Base-by-base conservation (phyloP, 306 rosid species). In the Pueraria montana region DNA sequence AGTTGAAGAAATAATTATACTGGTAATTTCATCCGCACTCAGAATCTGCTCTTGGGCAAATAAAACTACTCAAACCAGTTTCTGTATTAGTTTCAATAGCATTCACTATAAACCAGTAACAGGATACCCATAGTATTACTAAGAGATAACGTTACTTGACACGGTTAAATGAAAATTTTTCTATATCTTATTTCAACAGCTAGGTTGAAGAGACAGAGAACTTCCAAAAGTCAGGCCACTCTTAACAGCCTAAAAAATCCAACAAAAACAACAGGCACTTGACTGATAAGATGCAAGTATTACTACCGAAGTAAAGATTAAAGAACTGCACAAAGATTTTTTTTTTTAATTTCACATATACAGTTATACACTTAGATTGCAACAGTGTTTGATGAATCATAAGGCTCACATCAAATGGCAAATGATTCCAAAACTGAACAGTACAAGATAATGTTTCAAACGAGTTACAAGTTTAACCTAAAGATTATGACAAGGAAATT, bases 61-160 rank as follows among this genome's bases (percentile, higher is more conserved):
- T 17, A 66, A 77, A 48, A 63, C 50, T 53, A 82, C 77, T 77
- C 68, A 67, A 30, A 71, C 65, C 40, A 72, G 34, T 43, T 85
- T 69, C 23, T 21, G 53, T 68, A 21, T 43, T 42, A 21, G 34
- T 20, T 43, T 42, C 55, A 43, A 43, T 21, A 69, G 55, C 18
- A 23, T 42, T 69, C 55, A 21, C 18, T 21, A 20, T 12, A 40
- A 67, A 38, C 32, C 38, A 64, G 67, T 43, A 20, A 81, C 40
- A 64, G 48, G 52, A 72, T 61, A 61, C 6, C 49, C n/a, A 14
- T 27, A 4, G 76, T 8, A 16, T 64, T 4, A 48, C 26, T 62
- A 43, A 43, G 17, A 18, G 30, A 20, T 58, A 50, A 68, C 38
- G 11, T 76, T 30, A 46, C 45, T 69, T 2, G 9, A 24, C 66